Evolutionary conservation across 805 yeast genomes (phyloP), one percentile per base, ranked within the genome.

Genomic region (Citeromyces matritensis): DNA sequence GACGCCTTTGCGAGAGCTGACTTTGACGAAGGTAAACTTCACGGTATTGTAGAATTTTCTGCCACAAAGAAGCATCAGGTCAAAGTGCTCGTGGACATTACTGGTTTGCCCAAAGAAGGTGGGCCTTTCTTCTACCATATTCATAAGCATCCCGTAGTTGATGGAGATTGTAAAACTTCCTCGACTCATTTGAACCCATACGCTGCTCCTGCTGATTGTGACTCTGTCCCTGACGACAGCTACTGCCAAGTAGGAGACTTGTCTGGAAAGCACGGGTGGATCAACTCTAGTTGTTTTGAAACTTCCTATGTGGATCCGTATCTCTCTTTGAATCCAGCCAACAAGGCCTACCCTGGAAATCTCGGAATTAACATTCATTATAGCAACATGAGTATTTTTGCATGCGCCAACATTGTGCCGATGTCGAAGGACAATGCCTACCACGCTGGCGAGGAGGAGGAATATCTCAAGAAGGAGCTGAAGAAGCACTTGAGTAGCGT

Each of bases 201-300:
- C 45, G 46, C 56, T 33, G 76, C 82, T 5, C 51, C 65, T 7
- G 50, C 59, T 13, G 42, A 39, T 8, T 75, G 83, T 49, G 74
- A 65, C 33, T 40, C 49, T 17, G 57, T 58, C 35, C 57, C 56
- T 11, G 58, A 64, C 41, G 77, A 77, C 49, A 49, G 73, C 6
- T 56, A 48, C 24, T 78, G 84, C 48, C 73, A 73, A 50, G 69
- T 77, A 27, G 88, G 88, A 35, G 86, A 78, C 45, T 66, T 78
- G 42, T 68, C 81, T 24, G 88, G 88, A 28, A 78, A 77, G 48
- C 85, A 78, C 51, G 88, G 88, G 9, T 65, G 56, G 54, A 73
- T 79, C 44, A 65, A 75, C 45, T 63, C 81, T 13, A 75, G 82
- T 9, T 75, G 83, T 47, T 74, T 69, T 49, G 77, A 74, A 49